Percentiles rank a stretch among this genome's conserved stretches.
phyloP scores from a whole-genome alignment of 202 grass and related monocot genomes.

The Carex arenaria region DNA sequence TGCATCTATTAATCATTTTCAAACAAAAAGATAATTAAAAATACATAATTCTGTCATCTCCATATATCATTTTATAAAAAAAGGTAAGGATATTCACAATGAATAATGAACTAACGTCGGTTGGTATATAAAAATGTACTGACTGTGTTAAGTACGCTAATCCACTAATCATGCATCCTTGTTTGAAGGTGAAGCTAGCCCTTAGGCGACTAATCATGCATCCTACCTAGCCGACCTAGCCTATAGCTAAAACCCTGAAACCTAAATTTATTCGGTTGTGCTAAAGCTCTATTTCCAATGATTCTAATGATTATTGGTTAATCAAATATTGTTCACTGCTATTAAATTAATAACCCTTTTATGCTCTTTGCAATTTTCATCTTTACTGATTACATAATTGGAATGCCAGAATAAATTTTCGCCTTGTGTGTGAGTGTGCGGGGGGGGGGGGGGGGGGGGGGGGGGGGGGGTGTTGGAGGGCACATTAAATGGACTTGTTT shows the following conservation, averaged over 20 bases:
- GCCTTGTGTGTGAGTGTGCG: too few species aligned
- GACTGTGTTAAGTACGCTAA: background rate
- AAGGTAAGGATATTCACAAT: background rate
- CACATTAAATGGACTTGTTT: background rate
- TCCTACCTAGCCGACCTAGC: background rate
- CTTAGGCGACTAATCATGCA: background rate
- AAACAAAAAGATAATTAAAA: background rate
- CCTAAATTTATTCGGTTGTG: background rate
- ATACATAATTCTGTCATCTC: background rate
- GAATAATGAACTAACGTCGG: background rate
- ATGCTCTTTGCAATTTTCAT: background rate
- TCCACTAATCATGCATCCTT: background rate
- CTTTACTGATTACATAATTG: background rate
- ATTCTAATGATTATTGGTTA: background rate
- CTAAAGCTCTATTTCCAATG: slow-evolving; percentile 12
- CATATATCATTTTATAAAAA: background rate
- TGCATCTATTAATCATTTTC: slow-evolving; percentile 22
- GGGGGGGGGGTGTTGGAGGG: background rate
- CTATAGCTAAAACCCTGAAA: background rate
- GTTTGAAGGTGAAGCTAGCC: too few species aligned
- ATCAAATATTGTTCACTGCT: background rate
- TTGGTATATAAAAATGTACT: slow-evolving; percentile 12
- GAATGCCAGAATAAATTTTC: background rate
- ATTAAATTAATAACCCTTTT: background rate
- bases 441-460: too few species aligned